Base-by-base conservation (phyloP, 2,329 filamentous ascomycete species). In the Thyridium curvatum region DNA sequence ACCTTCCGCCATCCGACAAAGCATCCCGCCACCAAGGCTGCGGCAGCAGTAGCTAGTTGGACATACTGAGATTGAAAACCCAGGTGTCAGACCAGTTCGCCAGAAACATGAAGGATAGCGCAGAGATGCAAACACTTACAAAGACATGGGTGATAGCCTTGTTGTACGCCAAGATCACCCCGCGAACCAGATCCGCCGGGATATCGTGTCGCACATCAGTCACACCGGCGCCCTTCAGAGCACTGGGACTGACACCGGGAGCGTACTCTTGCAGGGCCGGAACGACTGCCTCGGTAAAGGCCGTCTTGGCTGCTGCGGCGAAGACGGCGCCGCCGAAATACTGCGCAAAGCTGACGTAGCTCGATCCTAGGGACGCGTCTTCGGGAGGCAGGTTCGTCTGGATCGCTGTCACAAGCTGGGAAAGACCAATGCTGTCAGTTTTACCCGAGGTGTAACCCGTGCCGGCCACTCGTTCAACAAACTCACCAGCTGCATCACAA, bases 271-370 rank as follows among this genome's bases (percentile, higher is more conserved):
- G 46, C 4, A 87, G 62, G 29, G 72, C 65, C 4, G 66, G 55
- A 34, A 77, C 61, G 14, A 86, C 62, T 0, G 71, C 75, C 50
- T 84, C 84, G 45, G 77, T 72, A 62, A 86, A 85, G 34, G 84
- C 69, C 15, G 79, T 77, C 54, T 86, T 78, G 0, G 75, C 74
- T 9, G 84, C 74, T 6, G 76, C 72, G 35, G 86, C 73, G 47
- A 77, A 76, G 17, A 86, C 59, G 3, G 82, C 78, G 4, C 81
- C 81, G 31, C 81, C 81, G 4, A 86, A 66, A 2, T 70, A 69
- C 52, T 84, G 78, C 61, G 77, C 79, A 59, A 86, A 83, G 29
- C 71, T 66, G 2, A 76, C 64, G 37, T 62, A 69, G 6, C 72
- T 70, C 5, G 68, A 73, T 18, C 60, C 74, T 2, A 73, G 62